These are phyloP conservation scores for Cyclotella distinguenda DNA, from an alignment of 108 stramenopile species.

Conservation along the genomic window DNA sequence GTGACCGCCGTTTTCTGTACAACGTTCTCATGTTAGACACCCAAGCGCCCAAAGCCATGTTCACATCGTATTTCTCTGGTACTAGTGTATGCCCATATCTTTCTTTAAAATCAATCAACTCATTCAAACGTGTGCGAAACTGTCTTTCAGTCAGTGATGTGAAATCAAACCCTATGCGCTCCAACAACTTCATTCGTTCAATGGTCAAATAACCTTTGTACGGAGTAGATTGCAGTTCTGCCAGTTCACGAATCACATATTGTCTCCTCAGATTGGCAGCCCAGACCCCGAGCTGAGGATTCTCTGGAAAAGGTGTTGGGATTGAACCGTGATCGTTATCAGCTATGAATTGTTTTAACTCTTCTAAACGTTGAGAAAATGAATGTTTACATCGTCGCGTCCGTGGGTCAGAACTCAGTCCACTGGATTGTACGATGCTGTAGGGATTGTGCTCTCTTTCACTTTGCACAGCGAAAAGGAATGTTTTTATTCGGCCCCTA, in stretches of 20 bases:
- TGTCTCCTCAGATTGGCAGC: constrained; percentile 43
- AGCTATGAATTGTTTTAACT: constrained; percentile 6
- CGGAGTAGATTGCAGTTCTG: constrained; percentile 14
- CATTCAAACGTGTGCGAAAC: constrained; percentile 30
- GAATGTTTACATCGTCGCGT: background rate
- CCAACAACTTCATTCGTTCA: constrained; percentile 15
- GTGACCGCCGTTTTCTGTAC: constrained; percentile 24
- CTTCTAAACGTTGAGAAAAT: constrained; percentile 8
- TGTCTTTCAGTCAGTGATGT: constrained; percentile 44
- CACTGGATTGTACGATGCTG: background rate
- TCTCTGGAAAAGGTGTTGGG: constrained; percentile 12
- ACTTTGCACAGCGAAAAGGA: no score
- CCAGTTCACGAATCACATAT: constrained; percentile 27
- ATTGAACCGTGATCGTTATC: constrained; percentile 14
- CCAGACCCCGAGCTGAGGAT: constrained; percentile 45
- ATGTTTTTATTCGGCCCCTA: constrained; percentile 1
- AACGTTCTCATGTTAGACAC: constrained; percentile 44
- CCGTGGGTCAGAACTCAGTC: background rate
- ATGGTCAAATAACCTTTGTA: constrained; percentile 41
- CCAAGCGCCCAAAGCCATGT: constrained; percentile 43
- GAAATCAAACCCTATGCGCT: constrained; percentile 35
- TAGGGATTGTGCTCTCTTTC: background rate
- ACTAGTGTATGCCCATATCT: constrained; percentile 42
- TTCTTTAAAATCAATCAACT: constrained; percentile 36
- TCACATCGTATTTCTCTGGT: constrained; percentile 43